phyloP scores from a whole-genome alignment of 148 eudicot genomes.

The Silene conica region DNA sequence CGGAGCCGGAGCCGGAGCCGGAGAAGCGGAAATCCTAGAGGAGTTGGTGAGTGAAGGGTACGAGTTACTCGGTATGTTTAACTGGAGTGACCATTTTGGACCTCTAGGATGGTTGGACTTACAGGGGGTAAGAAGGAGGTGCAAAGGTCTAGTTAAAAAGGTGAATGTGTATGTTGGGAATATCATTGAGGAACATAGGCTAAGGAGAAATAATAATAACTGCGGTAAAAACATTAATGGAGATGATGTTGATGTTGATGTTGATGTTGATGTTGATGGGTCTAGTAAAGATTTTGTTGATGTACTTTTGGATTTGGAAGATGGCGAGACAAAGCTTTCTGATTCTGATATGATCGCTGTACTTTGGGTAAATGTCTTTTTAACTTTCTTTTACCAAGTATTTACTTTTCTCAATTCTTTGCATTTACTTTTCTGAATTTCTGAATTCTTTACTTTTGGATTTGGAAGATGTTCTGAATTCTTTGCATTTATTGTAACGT shows the following conservation, averaged over 20 bases:
- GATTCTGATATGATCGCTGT: conserved; percentile 88
- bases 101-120: conserved; percentile 67
- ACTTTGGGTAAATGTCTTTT: conserved; percentile 63
- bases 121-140: conserved; percentile 76
- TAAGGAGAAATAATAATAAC: conserved; percentile 20
- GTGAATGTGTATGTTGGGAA: conserved; percentile 71
- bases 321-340: conserved; percentile 46
- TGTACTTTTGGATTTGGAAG: conserved; percentile 72
- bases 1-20: no score
- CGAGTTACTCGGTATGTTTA: conserved; percentile 65
- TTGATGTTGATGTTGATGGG: conserved; percentile 36
- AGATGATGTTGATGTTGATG: conserved; percentile 34
- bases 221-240: neutral
- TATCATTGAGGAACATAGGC: conserved; percentile 54
- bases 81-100: conserved; percentile 90
- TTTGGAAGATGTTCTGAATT: no score
- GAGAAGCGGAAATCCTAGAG: conserved; percentile 36
- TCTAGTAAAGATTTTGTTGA: conserved; percentile 66
- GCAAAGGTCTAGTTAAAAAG: conserved; percentile 39
- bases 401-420: neutral
- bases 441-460: no score
- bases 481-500: neutral
- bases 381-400: no score
- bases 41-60: conserved; percentile 78
- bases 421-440: no score